Conservation (phyloP, 805 yeast species). For the Ogataea glucozyma region DNA sequence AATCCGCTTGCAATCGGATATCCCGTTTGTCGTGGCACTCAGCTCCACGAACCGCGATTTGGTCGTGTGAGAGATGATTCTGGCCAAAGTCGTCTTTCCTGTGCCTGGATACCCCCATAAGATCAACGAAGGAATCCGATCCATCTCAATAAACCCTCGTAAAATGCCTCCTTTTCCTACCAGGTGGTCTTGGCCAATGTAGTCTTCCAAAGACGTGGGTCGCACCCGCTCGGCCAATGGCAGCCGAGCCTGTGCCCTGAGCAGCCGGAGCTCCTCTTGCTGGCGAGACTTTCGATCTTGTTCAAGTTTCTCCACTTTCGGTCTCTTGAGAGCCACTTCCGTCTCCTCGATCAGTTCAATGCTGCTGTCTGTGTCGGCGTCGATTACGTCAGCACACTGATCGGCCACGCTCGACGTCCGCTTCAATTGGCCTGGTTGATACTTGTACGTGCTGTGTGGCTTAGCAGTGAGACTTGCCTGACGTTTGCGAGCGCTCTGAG, state of each 20-base stretch:
- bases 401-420: slow-evolving; percentile 5
- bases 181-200: slow-evolving; percentile 83
- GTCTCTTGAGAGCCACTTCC: background rate
- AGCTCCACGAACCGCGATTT: slow-evolving; percentile 69
- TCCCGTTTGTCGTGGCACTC: slow-evolving; percentile 78
- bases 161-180: slow-evolving; percentile 67
- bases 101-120: slow-evolving; percentile 97
- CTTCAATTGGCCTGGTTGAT: slow-evolving; percentile 11
- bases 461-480: slow-evolving; percentile 8
- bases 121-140: slow-evolving; percentile 81
- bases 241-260: slow-evolving; percentile 26
- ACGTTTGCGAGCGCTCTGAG: slow-evolving; percentile 6
- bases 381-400: slow-evolving; percentile 1
- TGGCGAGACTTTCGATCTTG: slow-evolving; percentile 10
- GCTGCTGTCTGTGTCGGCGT: slow-evolving; percentile 6
- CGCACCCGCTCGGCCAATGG: slow-evolving; percentile 82
- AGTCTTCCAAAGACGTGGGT: slow-evolving; percentile 69
- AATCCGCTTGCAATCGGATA: slow-evolving; percentile 63
- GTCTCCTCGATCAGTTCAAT: slow-evolving; percentile 1
- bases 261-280: slow-evolving; percentile 21
- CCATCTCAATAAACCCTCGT: slow-evolving; percentile 60
- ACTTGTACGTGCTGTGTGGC: slow-evolving; percentile 18
- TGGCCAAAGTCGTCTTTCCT: slow-evolving; percentile 79
- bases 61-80: slow-evolving; percentile 56
- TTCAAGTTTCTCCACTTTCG: slow-evolving; percentile 4